Evolutionary conservation across 2,329 filamentous ascomycete genomes (phyloP).

Genomic region (Aureobasidium sp.): DNA sequence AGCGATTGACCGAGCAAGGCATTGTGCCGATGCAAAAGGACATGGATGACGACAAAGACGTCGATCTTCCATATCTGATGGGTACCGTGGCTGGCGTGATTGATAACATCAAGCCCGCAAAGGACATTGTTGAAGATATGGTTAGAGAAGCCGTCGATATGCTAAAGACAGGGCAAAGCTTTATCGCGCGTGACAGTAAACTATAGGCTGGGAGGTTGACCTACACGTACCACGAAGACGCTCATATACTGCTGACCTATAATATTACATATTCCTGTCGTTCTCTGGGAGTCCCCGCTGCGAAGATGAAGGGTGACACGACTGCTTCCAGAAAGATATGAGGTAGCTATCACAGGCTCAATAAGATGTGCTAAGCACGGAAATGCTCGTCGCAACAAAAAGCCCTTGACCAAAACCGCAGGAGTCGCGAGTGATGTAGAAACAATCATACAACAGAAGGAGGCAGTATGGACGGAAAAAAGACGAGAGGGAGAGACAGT

Average conservation of each 20-base stretch:
- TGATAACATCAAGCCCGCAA: constrained; percentile 69
- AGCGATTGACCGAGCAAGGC: constrained; percentile 65
- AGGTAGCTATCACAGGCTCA: not conserved
- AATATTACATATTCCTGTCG: too few species aligned
- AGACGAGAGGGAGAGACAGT: too few species aligned
- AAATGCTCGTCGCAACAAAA: not conserved
- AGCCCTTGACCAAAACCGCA: not conserved
- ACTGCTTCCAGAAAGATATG: not conserved
- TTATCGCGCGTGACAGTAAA: constrained; percentile 46
- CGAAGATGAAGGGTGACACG: not conserved
- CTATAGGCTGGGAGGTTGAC: constrained; percentile 28
- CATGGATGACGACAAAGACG: constrained; percentile 66
- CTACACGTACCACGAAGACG: not conserved
- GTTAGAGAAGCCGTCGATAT: constrained; percentile 66
- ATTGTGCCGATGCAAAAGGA: constrained; percentile 78
- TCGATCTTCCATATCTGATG: constrained; percentile 87
- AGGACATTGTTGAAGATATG: constrained; percentile 85
- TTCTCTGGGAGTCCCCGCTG: too few species aligned
- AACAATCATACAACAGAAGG: not conserved
- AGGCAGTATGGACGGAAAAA: not conserved
- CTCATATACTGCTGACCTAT: not conserved
- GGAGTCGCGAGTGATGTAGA: not conserved
- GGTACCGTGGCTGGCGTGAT: constrained; percentile 84
- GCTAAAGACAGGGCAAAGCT: constrained; percentile 56
- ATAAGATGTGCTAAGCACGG: not conserved